phyloP scores from a whole-genome alignment of 192 early-diverging fungal species.

The Podila horticola region DNA sequence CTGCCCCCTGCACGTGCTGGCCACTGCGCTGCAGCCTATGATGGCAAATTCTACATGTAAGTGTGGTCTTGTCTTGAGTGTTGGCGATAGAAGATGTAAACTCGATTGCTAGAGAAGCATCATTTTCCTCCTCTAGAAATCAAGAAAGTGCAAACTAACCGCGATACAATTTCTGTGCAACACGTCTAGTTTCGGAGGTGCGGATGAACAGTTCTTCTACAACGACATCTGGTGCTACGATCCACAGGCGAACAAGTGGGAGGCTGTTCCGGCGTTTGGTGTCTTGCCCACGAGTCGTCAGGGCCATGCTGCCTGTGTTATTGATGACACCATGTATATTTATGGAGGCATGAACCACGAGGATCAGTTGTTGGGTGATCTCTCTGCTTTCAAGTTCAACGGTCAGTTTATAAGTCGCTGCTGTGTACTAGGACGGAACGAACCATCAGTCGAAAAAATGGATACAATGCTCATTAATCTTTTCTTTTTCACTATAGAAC shows the following conservation, averaged over 20 bases:
- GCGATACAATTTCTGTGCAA: background rate
- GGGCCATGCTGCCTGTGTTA: conserved; percentile 45
- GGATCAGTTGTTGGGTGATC: conserved; percentile 57
- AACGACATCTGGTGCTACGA: conserved; percentile 71
- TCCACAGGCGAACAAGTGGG: conserved; percentile 54
- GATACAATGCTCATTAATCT: too few relatives aligned
- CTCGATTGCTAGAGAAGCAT: too few relatives aligned
- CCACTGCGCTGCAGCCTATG: conserved; percentile 45
- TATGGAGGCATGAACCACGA: conserved; percentile 60
- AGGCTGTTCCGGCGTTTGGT: conserved; percentile 54
- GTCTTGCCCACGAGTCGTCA: conserved; percentile 61
- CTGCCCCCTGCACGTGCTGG: conserved; percentile 52
- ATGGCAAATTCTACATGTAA: conserved; percentile 51
- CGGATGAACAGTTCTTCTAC: conserved; percentile 57
- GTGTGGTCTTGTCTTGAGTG: background rate
- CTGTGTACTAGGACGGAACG: too few relatives aligned
- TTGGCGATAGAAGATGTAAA: background rate
- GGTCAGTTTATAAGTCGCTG: conserved; percentile 27
- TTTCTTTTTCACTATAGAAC: conserved; percentile 27
- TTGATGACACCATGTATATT: conserved; percentile 66
- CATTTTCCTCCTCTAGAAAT: too few relatives aligned
- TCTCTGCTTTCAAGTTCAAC: conserved; percentile 63
- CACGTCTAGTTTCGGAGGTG: conserved; percentile 62
- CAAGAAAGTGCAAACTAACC: background rate
- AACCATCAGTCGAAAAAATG: too few relatives aligned